Percentiles rank a stretch among this genome's conserved stretches.
Evolutionary conservation across 2,329 filamentous ascomycete species (phyloP).

Genomic region (Thelonectria blattea): DNA sequence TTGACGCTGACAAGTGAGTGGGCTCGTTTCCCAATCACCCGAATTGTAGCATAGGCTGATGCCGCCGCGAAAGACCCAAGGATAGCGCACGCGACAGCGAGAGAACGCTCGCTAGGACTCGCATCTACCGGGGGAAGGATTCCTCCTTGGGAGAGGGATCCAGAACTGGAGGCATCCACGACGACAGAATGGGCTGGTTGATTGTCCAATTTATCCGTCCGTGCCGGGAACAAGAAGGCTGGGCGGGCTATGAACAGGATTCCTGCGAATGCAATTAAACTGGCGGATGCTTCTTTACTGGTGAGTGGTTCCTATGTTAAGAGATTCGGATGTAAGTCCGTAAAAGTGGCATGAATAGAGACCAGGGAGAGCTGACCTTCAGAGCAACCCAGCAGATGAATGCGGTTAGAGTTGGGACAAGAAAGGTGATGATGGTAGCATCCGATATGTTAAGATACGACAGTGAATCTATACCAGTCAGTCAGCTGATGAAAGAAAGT

Average conservation of each 20-base stretch:
- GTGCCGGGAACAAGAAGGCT: slow-evolving; percentile 56
- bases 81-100: slow-evolving; percentile 70
- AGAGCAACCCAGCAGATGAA: slow-evolving; percentile 66
- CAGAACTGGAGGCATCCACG: slow-evolving; percentile 1
- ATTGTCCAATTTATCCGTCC: slow-evolving; percentile 24
- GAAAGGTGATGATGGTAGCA: slow-evolving; percentile 80
- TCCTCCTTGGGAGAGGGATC: slow-evolving; percentile 23
- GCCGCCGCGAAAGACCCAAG: slow-evolving; percentile 74
- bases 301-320: slow-evolving; percentile 70
- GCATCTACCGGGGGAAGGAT: slow-evolving; percentile 41
- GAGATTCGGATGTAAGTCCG: slow-evolving; percentile 23
- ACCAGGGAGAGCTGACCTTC: slow-evolving; percentile 8
- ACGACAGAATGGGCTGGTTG: neutral
- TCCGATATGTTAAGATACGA: slow-evolving; percentile 79
- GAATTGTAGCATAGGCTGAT: slow-evolving; percentile 73
- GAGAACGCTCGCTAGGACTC: slow-evolving; percentile 66
- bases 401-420: slow-evolving; percentile 73
- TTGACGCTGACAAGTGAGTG: slow-evolving; percentile 80
- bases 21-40: slow-evolving; percentile 75
- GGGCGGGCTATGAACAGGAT: slow-evolving; percentile 80
- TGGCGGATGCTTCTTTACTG: slow-evolving; percentile 71
- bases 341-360: too few species aligned
- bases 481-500: slow-evolving; percentile 5
- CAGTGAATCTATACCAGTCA: slow-evolving; percentile 44
- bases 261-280: slow-evolving; percentile 71